Conservation (phyloP, 1,139 yeast species). For the Eremothecium gossypii region DNA sequence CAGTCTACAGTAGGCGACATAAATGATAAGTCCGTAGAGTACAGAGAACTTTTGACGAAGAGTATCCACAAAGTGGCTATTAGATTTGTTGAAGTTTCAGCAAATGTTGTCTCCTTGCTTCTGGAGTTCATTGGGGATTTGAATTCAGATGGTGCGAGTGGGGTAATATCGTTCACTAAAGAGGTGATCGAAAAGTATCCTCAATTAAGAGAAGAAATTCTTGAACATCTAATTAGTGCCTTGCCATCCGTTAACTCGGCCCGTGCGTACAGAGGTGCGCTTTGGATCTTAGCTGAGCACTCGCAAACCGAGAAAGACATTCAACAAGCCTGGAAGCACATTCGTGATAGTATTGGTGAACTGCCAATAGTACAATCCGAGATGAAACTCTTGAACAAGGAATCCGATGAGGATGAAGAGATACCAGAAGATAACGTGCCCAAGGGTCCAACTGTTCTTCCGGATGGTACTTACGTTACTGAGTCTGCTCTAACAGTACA, state of each 20-base stretch:
- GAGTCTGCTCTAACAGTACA: constrained; percentile 63
- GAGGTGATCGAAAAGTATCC: constrained; percentile 94
- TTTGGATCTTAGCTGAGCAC: constrained; percentile 96
- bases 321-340: constrained; percentile 78
- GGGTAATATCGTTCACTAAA: constrained; percentile 79
- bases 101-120: constrained; percentile 79
- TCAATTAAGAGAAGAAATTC: constrained; percentile 56
- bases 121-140: constrained; percentile 81
- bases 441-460: constrained; percentile 74
- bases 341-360: constrained; percentile 80
- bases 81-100: constrained; percentile 82
- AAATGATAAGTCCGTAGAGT: constrained; percentile 67
- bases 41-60: constrained; percentile 79
- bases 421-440: constrained; percentile 29
- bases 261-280: constrained; percentile 83
- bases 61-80: constrained; percentile 89
- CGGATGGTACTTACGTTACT: constrained; percentile 98
- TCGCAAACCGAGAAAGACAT: constrained; percentile 63
- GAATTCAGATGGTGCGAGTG: constrained; percentile 78
- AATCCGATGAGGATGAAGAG: constrained; percentile 32
- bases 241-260: constrained; percentile 71
- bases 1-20: constrained; percentile 60
- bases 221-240: constrained; percentile 53
- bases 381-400: constrained; percentile 35
- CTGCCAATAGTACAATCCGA: constrained; percentile 81